Evolutionary conservation across 345 rosid genomes (phyloP), one percentile per base, ranked within the genome.

Genomic region (Jatropha curcas): DNA sequence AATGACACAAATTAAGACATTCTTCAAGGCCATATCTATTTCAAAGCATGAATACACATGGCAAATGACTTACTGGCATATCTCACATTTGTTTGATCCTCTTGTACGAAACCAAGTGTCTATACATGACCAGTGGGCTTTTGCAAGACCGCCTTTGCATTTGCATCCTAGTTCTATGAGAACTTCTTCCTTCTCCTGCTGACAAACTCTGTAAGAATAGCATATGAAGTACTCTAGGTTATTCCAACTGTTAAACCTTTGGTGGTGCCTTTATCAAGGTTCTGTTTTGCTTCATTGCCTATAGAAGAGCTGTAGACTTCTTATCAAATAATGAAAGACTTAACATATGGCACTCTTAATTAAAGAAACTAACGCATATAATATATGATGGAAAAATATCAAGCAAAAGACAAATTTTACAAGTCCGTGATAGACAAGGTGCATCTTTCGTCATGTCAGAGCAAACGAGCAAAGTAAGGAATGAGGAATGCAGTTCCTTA

Each of bases 81-180:
- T 94, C 82, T 94, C 93, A 31, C 98, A 94, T 75, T 77, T 87
- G 82, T 91, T 94, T 64, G 97, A 88, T 68, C 97, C 97, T 82
- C 79, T 94, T 37, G 93, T 84, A 48, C 76, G 87, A 75, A 94
- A 94, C 97, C 98, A 94, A 71, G 92, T 83, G 73, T 88, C 92
- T 62, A 94, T 90, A 78, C 98, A 91, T 22, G 97, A 84, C 57
- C 82, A 85, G 72, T 94, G 98, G 5, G 94, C 78, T 84, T 86
- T 86, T 2, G 89, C 84, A 80, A 94, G 92, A 58, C 92, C 98
- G 31, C 97, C 96, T 66, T 89, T 89, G 78, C 98, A 94, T 30
- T 70, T 83, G 80, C 98, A 94, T 67, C 98, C 98, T 27, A 94
- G 89, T 77, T 87, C 90, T 31, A 94, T 91, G 61, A 90, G 84